Evolutionary conservation across 257 asterid genomes (phyloP).

Genomic region (Penstemon newberryi): DNA sequence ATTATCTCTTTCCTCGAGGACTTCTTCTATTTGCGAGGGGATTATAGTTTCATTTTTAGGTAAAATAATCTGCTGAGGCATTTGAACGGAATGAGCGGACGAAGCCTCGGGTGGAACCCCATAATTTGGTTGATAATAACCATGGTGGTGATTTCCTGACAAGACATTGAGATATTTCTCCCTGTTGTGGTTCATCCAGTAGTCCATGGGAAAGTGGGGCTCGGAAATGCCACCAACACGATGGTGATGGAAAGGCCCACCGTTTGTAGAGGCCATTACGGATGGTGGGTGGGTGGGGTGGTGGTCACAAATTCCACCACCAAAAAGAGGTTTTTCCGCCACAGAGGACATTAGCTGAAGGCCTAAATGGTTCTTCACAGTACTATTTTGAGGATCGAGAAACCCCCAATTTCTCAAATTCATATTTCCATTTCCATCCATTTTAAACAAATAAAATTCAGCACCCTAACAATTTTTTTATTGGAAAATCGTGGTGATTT

Average conservation of each 20-base stretch:
- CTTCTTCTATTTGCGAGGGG: constrained; percentile 38
- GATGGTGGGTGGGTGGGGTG: constrained; percentile 40
- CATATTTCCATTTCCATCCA: constrained; percentile 71
- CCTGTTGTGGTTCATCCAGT: constrained; percentile 52
- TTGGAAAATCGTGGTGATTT: neutral
- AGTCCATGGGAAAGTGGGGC: constrained; percentile 43
- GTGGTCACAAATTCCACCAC: constrained; percentile 19
- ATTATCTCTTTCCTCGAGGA: constrained; percentile 48
- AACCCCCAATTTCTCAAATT: constrained; percentile 60
- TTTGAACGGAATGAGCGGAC: constrained; percentile 50
- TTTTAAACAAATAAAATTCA: constrained; percentile 19
- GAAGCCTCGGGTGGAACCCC: constrained; percentile 61
- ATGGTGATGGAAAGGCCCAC: constrained; percentile 64
- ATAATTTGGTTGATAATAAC: constrained; percentile 41
- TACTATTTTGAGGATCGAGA: constrained; percentile 37
- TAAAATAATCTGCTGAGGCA: constrained; percentile 31
- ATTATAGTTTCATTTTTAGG: constrained; percentile 37
- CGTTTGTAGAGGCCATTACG: constrained; percentile 55
- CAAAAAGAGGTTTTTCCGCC: constrained; percentile 40
- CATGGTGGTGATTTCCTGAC: constrained; percentile 28
- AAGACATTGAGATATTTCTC: constrained; percentile 47
- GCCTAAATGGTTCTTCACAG: constrained; percentile 43
- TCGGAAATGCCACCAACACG: constrained; percentile 62
- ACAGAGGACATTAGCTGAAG: constrained; percentile 63
- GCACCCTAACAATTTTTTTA: constrained; percentile 8